Evolutionary conservation across 192 early-diverging fungal genomes (phyloP), one percentile per base, ranked within the genome.

Genomic region (Diversispora eburnea): DNA sequence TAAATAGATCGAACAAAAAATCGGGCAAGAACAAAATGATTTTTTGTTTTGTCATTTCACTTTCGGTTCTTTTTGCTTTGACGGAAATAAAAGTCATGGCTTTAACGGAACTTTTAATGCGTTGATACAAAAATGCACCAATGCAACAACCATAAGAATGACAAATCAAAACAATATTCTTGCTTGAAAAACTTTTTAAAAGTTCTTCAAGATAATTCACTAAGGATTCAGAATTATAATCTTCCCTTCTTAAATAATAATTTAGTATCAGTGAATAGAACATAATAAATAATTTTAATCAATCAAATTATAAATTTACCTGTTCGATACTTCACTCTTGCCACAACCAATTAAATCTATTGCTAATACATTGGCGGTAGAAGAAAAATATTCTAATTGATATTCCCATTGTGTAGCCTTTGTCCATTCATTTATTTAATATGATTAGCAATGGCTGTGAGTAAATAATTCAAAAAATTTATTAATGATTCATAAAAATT

Each of bases 61-160:
- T 76, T n/a, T 80, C 77, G 3, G 76, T 74, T 20, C 86, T 73
- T 3, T 67, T 17, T 0, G 82, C 81, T 61, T 88, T 88, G 20
- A 84, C 81, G 7, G 80, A 78, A 20, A 88, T 84, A 66, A 88
- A 74, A 5, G 85, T 80, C 49, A 88, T 48, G 8, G 77, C 86
- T 13, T 85, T 84, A 59, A 88, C 72, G 5, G 70, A 62, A 33
- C 70, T 51, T 33, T 77, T 58, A 6, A 84, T 15, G 6, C 47
- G 61, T 43, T 59, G 52, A 39, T 79, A 82, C 39, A 88, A 79
- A 54, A 77, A 76, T 1, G 81, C 77, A 13, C 83, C 86, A 58
- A 88, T 67, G 0, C 77, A 75, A 45, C 86, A 88, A 0, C 86
- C 86, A 71, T 84, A 88, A 0, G 86, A 88, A 52, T 88, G 86